Conservation (phyloP, 345 rosid genomes). For the Dovyalis caffra region DNA sequence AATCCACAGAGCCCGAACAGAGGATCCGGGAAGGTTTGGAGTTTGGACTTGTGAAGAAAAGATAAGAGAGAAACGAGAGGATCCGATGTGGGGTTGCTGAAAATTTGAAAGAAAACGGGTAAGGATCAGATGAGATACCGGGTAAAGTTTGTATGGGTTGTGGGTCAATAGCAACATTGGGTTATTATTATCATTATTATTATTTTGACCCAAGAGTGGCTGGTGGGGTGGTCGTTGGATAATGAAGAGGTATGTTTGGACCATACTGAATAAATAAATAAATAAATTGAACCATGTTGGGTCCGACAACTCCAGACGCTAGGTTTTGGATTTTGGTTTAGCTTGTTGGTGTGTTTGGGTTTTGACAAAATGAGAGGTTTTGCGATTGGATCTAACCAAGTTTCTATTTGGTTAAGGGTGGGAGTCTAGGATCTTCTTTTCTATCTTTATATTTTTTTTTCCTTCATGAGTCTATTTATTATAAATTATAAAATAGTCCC, state of each 20-base stretch:
- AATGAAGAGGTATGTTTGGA: not conserved
- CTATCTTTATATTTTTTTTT: too few species aligned
- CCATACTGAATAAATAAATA: not conserved
- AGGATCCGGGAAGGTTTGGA: constrained; percentile 55
- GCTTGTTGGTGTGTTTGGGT: not conserved
- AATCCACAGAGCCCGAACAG: constrained; percentile 32
- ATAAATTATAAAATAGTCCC: too few species aligned
- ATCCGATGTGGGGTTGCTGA: constrained; percentile 26
- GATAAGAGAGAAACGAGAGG: constrained; percentile 14
- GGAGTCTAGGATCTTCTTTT: too few species aligned
- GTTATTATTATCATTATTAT: too few species aligned
- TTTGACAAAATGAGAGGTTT: too few species aligned
- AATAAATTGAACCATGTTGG: not conserved
- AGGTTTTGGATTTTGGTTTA: not conserved
- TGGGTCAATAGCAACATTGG: constrained; percentile 7
- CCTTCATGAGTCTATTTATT: too few species aligned
- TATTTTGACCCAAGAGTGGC: too few species aligned
- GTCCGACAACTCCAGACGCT: not conserved
- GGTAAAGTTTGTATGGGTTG: constrained; percentile 6
- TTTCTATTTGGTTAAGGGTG: too few species aligned
- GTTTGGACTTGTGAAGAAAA: constrained; percentile 15
- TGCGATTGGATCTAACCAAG: not conserved
- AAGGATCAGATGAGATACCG: constrained; percentile 7
- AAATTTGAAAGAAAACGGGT: not conserved
- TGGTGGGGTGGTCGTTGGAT: not conserved